phyloP scores from a whole-genome alignment of 192 early-diverging fungal genomes.

The Linnemannia schmuckeri region DNA sequence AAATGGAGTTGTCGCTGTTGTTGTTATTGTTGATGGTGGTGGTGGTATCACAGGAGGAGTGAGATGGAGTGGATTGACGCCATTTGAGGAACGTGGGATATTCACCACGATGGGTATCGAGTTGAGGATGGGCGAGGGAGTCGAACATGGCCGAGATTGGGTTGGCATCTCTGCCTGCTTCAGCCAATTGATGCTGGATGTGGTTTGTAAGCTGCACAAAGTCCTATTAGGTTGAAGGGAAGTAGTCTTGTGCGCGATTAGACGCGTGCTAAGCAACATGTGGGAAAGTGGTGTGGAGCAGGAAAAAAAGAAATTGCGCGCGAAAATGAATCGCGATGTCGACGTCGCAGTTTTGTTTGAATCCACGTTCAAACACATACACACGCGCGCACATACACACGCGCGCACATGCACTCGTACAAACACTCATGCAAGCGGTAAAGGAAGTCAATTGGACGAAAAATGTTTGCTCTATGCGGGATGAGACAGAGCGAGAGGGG shows the following conservation, averaged over 20 bases:
- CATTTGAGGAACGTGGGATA: slow-evolving; percentile 48
- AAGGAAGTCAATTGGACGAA: no score
- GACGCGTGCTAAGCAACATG: neutral
- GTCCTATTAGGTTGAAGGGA: slow-evolving; percentile 17
- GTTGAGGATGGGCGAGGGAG: slow-evolving; percentile 37
- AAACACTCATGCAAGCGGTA: no score
- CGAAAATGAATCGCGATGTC: neutral
- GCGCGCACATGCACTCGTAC: no score
- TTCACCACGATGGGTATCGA: slow-evolving; percentile 54
- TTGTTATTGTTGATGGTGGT: neutral
- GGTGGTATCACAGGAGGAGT: neutral
- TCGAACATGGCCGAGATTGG: slow-evolving; percentile 57
- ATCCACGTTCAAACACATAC: no score
- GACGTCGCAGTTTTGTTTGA: neutral
- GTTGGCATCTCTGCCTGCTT: slow-evolving; percentile 52
- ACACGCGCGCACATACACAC: no score
- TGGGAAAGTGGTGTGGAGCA: neutral
- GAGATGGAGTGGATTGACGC: slow-evolving; percentile 15
- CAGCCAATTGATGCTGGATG: slow-evolving; percentile 53
- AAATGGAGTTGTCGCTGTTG: neutral
- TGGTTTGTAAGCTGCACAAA: slow-evolving; percentile 47
- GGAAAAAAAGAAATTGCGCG: neutral
- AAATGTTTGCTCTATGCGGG: no score
- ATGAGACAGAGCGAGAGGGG: neutral
- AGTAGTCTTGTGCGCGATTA: neutral